Percentiles rank a stretch among this genome's conserved stretches.
Evolutionary conservation across 1,284 basidiomycete genomes (phyloP).

Genomic region (Sporisorium iseilematis-ciliati): DNA sequence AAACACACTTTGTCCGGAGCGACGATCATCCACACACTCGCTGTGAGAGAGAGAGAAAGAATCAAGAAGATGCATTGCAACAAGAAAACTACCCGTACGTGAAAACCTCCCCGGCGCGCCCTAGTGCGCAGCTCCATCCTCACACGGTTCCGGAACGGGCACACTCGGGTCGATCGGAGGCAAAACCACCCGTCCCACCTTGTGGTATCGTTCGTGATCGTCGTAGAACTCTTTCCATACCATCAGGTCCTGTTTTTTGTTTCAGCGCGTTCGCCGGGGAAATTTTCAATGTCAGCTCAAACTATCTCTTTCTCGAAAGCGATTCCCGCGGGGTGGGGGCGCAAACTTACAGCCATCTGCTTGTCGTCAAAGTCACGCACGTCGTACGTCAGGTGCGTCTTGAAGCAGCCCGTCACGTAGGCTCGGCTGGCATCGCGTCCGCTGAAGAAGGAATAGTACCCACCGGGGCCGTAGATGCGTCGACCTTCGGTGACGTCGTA

Average conservation of each 20-base stretch:
- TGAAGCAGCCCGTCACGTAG: slow-evolving; percentile 68
- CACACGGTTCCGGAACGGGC: slow-evolving; percentile 58
- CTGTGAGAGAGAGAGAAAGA: neutral
- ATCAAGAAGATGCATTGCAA: neutral
- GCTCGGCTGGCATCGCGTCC: slow-evolving; percentile 66
- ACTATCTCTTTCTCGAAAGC: neutral
- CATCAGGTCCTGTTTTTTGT: slow-evolving; percentile 52
- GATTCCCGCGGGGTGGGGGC: neutral
- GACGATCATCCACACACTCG: neutral
- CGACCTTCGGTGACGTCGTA: slow-evolving; percentile 86
- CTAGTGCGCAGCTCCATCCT: slow-evolving; percentile 33
- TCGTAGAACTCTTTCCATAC: slow-evolving; percentile 64
- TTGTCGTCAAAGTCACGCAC: slow-evolving; percentile 59
- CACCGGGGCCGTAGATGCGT: slow-evolving; percentile 79
- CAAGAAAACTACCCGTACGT: neutral
- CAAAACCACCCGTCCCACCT: slow-evolving; percentile 57
- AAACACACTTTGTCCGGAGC: too few species aligned
- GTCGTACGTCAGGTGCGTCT: slow-evolving; percentile 66
- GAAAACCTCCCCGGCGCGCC: neutral
- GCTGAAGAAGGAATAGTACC: slow-evolving; percentile 65
- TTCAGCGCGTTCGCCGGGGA: neutral
- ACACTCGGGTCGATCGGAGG: slow-evolving; percentile 52
- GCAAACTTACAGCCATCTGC: slow-evolving; percentile 53
- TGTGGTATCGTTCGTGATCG: slow-evolving; percentile 56
- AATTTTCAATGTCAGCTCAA: slow-evolving; percentile 4